These are phyloP conservation scores for Cladosporium cucumerinum DNA, from an alignment of 2,329 filamentous ascomycete genomes.

Conservation along the genomic window DNA sequence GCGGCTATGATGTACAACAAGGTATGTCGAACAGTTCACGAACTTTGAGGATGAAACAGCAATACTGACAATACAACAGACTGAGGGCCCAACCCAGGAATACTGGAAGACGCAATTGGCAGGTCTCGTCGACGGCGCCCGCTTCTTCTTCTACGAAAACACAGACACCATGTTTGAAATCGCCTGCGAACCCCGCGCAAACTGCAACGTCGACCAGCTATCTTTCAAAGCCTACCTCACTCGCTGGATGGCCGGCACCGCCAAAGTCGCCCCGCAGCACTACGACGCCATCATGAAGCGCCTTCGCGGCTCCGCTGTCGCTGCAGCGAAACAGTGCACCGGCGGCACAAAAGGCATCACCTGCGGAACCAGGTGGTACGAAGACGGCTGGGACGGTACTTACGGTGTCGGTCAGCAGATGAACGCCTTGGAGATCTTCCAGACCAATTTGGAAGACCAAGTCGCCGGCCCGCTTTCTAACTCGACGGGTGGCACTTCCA, in stretches of 20 bases:
- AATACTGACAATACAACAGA: conserved; percentile 21
- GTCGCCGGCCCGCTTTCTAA: conserved; percentile 46
- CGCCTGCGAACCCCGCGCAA: conserved; percentile 39
- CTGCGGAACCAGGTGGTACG: conserved; percentile 45
- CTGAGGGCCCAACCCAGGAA: conserved; percentile 21
- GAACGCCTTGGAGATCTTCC: conserved; percentile 53
- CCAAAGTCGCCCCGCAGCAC: conserved; percentile 58
- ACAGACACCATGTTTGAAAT: conserved; percentile 44
- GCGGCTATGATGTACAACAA: conserved; percentile 48
- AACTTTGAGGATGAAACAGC: neutral
- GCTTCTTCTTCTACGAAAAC: conserved; percentile 40
- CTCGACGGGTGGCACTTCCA: conserved; percentile 50
- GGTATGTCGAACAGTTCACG: conserved; percentile 7
- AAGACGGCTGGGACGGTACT: conserved; percentile 43
- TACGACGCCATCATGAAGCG: conserved; percentile 49
- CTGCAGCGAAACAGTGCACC: conserved; percentile 53
- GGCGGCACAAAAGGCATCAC: conserved; percentile 46
- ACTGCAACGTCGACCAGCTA: conserved; percentile 45
- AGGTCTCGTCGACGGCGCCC: conserved; percentile 27
- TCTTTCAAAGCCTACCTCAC: conserved; percentile 43
- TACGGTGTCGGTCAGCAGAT: conserved; percentile 57
- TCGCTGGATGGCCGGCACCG: conserved; percentile 52
- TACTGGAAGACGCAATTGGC: conserved; percentile 26
- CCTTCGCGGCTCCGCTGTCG: conserved; percentile 52
- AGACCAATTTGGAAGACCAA: conserved; percentile 40